phyloP scores from a whole-genome alignment of 495 filamentous ascomycete species.

The Pseudotulostoma volvatum region DNA sequence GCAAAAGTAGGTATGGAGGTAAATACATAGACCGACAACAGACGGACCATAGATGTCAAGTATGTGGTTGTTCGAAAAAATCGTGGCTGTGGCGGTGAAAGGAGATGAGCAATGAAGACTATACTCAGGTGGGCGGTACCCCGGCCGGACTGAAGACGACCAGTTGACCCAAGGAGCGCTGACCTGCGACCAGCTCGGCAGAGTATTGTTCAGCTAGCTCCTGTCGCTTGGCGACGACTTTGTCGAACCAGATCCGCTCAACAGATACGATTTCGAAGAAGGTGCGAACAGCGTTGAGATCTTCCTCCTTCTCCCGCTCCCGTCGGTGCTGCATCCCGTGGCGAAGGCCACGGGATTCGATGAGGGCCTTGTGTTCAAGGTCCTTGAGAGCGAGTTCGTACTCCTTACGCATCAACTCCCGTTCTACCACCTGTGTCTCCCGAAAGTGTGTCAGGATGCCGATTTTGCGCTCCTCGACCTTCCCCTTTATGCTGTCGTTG shows the following conservation, averaged over 20 bases:
- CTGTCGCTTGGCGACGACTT: neutral
- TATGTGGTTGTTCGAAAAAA: neutral
- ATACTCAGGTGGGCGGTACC: neutral
- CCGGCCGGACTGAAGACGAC: too few relatives aligned
- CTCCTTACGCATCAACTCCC: neutral
- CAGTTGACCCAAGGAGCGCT: neutral
- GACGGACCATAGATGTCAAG: too few relatives aligned
- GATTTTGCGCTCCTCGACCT: neutral
- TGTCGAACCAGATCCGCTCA: constrained; percentile 1
- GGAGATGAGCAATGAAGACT: neutral
- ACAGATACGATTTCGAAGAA: neutral
- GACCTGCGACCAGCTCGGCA: neutral
- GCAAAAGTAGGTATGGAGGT: too few relatives aligned
- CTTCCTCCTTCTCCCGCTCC: neutral
- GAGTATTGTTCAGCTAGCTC: neutral
- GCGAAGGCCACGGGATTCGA: neutral
- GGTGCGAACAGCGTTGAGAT: neutral
- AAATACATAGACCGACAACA: too few relatives aligned
- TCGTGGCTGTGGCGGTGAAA: neutral
- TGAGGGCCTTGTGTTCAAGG: neutral
- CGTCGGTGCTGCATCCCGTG: neutral
- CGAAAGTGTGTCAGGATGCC: neutral
- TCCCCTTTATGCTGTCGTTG: too few relatives aligned
- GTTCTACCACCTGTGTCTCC: neutral
- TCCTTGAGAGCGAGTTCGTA: neutral